phyloP scores from a whole-genome alignment of 495 filamentous ascomycete genomes.

The Hypoxylon perforatum region DNA sequence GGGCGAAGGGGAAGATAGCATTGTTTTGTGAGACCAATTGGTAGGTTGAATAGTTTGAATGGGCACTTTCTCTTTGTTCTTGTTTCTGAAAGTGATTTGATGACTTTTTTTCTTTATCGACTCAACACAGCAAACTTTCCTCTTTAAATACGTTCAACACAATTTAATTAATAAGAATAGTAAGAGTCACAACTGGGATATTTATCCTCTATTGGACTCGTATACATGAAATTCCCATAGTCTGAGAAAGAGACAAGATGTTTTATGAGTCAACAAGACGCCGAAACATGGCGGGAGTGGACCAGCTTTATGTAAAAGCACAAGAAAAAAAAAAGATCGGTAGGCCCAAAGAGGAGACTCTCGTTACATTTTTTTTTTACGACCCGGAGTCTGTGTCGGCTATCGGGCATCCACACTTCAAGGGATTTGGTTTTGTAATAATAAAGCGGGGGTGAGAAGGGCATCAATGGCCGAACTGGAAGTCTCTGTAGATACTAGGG shows the following conservation, averaged over 20 bases:
- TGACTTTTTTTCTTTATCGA: no score
- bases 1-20: slow-evolving; percentile 28
- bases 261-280: neutral
- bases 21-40: slow-evolving; percentile 10
- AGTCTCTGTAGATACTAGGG: slow-evolving; percentile 6
- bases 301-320: neutral
- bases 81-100: no score
- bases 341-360: neutral
- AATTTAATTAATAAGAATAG: no score
- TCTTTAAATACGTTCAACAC: no score
- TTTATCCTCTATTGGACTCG: no score
- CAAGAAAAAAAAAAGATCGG: neutral
- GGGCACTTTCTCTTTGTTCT: neutral
- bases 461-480: neutral
- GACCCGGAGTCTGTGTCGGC: slow-evolving; percentile 15
- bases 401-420: slow-evolving; percentile 16
- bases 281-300: no score
- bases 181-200: no score
- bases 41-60: neutral
- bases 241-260: no score
- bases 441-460: slow-evolving; percentile 21
- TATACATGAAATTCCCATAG: no score
- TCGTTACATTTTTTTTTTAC: slow-evolving; percentile 7
- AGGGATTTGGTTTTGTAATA: slow-evolving; percentile 1
- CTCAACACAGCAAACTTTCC: no score